Conservation (phyloP, 2,329 filamentous ascomycete genomes). For the Exophiala spinifera region DNA sequence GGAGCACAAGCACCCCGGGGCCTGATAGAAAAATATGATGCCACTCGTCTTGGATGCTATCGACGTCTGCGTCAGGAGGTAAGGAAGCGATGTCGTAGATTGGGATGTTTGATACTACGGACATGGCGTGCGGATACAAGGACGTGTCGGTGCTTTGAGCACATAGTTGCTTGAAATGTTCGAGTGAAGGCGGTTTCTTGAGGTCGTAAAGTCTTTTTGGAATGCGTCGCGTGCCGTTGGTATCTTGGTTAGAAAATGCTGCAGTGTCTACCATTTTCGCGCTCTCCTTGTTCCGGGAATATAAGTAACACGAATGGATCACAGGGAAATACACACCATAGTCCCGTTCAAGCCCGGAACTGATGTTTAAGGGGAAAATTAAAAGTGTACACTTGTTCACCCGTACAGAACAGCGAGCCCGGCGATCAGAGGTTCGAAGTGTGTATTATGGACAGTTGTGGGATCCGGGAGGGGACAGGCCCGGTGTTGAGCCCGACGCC, state of each 20-base stretch:
- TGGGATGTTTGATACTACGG: slow-evolving; percentile 52
- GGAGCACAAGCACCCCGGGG: slow-evolving; percentile 59
- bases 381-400: no score
- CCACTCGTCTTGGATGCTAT: slow-evolving; percentile 58
- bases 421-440: no score
- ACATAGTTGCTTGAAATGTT: slow-evolving; percentile 47
- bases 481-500: background rate
- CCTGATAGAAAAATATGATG: slow-evolving; percentile 56
- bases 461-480: background rate
- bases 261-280: background rate
- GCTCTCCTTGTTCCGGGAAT: background rate
- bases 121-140: slow-evolving; percentile 49
- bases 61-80: slow-evolving; percentile 30
- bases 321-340: no score
- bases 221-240: background rate
- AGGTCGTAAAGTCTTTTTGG: slow-evolving; percentile 16
- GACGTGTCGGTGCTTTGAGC: slow-evolving; percentile 37
- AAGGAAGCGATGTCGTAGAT: slow-evolving; percentile 49
- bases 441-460: no score
- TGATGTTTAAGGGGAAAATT: no score
- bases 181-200: slow-evolving; percentile 38
- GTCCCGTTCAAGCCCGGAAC: no score
- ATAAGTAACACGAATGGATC: no score
- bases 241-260: background rate
- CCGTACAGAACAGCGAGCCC: no score